Evolutionary conservation across 1,139 yeast species (phyloP).

Genomic region (Saccharomycopsis phalli): DNA sequence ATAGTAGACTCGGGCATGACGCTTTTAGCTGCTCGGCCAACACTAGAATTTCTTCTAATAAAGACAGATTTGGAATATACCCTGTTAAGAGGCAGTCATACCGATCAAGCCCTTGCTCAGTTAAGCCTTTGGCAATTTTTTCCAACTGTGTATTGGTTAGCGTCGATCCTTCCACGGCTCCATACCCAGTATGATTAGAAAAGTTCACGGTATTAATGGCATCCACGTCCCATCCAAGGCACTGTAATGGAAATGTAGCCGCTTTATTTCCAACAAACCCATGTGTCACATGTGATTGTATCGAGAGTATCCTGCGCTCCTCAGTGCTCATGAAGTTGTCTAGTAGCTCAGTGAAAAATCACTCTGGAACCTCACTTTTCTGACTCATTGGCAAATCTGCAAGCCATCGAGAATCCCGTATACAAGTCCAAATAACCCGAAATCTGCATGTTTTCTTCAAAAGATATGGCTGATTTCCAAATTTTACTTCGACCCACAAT

Average conservation of each 20-base stretch:
- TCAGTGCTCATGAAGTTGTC: too few relatives aligned
- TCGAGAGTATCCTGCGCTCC: conserved; percentile 46
- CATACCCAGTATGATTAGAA: conserved; percentile 81
- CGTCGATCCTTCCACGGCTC: conserved; percentile 38
- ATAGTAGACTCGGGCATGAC: conserved; percentile 24
- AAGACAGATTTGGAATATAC: conserved; percentile 44
- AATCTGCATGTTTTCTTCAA: too few relatives aligned
- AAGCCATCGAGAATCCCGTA: too few relatives aligned
- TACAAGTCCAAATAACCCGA: too few relatives aligned
- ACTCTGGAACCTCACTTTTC: too few relatives aligned
- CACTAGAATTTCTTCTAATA: conserved; percentile 28
- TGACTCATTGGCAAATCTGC: too few relatives aligned
- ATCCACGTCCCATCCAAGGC: conserved; percentile 79
- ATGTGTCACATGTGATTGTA: conserved; percentile 79
- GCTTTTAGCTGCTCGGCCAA: conserved; percentile 15
- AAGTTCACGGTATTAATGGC: conserved; percentile 69
- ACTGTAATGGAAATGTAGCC: conserved; percentile 71
- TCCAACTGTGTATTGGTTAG: not conserved
- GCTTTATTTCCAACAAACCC: conserved; percentile 84
- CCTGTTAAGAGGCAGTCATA: conserved; percentile 39
- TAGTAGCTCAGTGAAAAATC: too few relatives aligned
- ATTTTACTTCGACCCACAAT: too few relatives aligned
- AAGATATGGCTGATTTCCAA: too few relatives aligned
- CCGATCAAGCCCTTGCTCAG: conserved; percentile 26
- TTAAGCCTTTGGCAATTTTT: conserved; percentile 28